Base-by-base conservation (phyloP, 805 yeast genomes). In the Metschnikowia drakensbergensis region DNA sequence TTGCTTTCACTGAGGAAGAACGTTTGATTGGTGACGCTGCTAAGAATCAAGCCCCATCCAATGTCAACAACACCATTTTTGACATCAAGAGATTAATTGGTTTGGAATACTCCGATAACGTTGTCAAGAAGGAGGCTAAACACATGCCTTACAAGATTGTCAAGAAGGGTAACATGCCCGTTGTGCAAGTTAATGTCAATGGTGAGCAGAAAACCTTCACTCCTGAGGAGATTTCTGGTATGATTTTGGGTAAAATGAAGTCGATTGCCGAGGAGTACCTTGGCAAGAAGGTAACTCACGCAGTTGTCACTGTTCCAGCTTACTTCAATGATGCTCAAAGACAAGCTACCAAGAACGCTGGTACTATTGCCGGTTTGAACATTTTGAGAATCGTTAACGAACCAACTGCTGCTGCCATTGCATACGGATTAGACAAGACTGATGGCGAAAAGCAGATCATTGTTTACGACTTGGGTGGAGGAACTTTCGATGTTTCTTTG, bases 1-100 rank as follows among this genome's bases (percentile, higher is more conserved):
- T 91, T 49, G 96, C 96, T 37, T 90, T 90, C 78, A 88, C 96
- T 47, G 94, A 86, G 59, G 81, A 86, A 48, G 97, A 90, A 79
- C 84, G 97, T 76, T 79, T 89, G 64, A 88, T 89, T 65, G 97
- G 97, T 76, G 97, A 89, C 71, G 92, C 97, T 59, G 97, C 97
- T 58, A 90, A 90, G 84, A 90, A 91, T 75, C 97, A 90, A 77
- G 97, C 97, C 55, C 91, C 96, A 49, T 82, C 90, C 69, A 90
- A 90, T 78, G 96, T 96, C 55, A 68, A 76, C 49, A 91, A 91
- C 81, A 91, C 97, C 55, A 89, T 91, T 51, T 87, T 86, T 64
- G 94, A 87, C 66, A 89, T 89, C 55, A 90, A 90, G 82, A 87
- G 97, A 77, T 79, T 90, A 65, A 91, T 90, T 66, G 97, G 97